Percentiles rank a stretch among this genome's conserved stretches.
Evolutionary conservation across 768 basidiomycete genomes (phyloP).

Genomic region (Hypsizygus marmoreus): DNA sequence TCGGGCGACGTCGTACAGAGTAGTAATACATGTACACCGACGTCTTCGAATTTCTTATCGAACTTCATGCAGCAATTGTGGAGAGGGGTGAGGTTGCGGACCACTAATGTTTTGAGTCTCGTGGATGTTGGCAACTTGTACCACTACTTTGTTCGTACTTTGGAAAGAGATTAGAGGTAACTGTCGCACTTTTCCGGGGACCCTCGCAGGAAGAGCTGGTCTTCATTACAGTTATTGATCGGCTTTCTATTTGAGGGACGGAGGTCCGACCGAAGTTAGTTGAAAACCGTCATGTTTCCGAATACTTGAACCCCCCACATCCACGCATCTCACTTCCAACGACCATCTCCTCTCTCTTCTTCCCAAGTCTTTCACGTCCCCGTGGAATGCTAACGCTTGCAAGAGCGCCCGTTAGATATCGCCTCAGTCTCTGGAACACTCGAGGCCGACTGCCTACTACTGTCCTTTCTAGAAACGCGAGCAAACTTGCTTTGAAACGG

Average conservation of each 20-base stretch:
- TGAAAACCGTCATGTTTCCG: constrained; percentile 23
- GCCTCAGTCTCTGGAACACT: constrained; percentile 5
- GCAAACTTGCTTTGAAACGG: constrained; percentile 11
- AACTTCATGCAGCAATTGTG: too few relatives aligned
- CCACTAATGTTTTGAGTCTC: too few relatives aligned
- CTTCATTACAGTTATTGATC: too few relatives aligned
- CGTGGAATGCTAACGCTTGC: constrained; percentile 9
- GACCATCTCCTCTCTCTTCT: neutral
- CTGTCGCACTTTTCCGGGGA: too few relatives aligned
- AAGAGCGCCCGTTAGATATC: constrained; percentile 7
- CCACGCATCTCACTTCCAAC: neutral
- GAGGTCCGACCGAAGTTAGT: constrained; percentile 16
- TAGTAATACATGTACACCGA: too few relatives aligned
- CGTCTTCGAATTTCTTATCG: too few relatives aligned
- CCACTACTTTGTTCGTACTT: too few relatives aligned
- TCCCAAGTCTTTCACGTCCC: neutral
- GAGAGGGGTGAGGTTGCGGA: too few relatives aligned
- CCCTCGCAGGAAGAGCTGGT: too few relatives aligned
- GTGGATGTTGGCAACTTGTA: too few relatives aligned
- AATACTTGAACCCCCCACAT: constrained; percentile 6
- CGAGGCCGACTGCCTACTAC: neutral
- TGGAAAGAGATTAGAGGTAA: too few relatives aligned
- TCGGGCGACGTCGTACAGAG: too few relatives aligned
- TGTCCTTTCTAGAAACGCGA: neutral
- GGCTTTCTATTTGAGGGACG: constrained; percentile 14